phyloP scores from a whole-genome alignment of 768 basidiomycete species.

The Clavulina sp. region DNA sequence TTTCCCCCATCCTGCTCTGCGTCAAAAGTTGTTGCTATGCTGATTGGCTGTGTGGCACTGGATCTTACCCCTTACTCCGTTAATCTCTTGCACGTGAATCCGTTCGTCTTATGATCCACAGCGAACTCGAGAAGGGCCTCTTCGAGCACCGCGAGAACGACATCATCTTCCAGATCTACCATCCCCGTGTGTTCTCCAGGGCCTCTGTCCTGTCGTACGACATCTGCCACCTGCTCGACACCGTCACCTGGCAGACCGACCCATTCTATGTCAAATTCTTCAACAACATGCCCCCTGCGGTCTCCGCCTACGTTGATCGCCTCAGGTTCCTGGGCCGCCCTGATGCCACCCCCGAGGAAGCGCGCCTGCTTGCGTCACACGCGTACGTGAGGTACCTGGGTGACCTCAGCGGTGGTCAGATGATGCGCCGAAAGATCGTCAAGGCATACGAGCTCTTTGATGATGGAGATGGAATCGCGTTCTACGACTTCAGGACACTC shows the following conservation, averaged over 20 bases:
- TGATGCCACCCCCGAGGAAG: conserved; percentile 30
- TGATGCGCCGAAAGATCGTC: conserved; percentile 40
- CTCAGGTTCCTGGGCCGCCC: conserved; percentile 20
- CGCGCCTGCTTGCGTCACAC: conserved; percentile 47
- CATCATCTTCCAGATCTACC: conserved; percentile 48
- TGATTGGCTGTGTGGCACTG: neutral
- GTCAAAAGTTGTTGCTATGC: neutral
- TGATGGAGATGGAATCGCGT: conserved; percentile 37
- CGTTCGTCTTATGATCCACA: conserved; percentile 3
- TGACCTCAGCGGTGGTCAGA: conserved; percentile 64
- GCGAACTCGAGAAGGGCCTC: conserved; percentile 17
- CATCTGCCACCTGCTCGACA: conserved; percentile 41
- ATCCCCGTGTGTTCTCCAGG: conserved; percentile 51
- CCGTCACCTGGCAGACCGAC: conserved; percentile 39
- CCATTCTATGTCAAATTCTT: conserved; percentile 33
- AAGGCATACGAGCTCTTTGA: conserved; percentile 49
- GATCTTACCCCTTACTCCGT: neutral
- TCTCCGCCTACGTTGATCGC: conserved; percentile 36
- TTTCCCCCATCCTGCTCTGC: neutral
- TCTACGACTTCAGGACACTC: conserved; percentile 52
- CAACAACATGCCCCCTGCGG: conserved; percentile 28
- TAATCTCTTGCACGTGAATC: neutral
- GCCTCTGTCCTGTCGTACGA: conserved; percentile 42
- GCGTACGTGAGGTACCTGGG: conserved; percentile 73
- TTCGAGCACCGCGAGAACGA: conserved; percentile 38